Percentiles rank a stretch among this genome's conserved stretches.
Evolutionary conservation across 1,284 basidiomycete species (phyloP).

Genomic region (Irpex rosettiformis): DNA sequence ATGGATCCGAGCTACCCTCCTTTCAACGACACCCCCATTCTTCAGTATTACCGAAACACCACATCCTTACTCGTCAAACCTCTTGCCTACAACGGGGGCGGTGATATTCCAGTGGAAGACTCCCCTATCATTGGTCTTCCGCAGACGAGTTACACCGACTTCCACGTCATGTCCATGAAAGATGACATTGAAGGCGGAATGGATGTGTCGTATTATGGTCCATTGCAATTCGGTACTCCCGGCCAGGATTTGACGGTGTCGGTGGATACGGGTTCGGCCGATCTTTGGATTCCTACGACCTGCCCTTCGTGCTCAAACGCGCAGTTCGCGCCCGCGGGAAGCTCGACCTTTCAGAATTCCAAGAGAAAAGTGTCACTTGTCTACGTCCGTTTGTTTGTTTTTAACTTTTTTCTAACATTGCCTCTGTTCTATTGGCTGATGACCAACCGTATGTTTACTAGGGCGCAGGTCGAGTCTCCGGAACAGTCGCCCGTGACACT

Average conservation of each 20-base stretch:
- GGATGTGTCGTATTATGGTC: slow-evolving; percentile 53
- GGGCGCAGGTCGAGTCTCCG: slow-evolving; percentile 49
- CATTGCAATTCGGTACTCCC: slow-evolving; percentile 44
- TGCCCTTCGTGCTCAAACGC: slow-evolving; percentile 37
- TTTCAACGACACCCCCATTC: slow-evolving; percentile 24
- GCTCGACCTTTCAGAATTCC: slow-evolving; percentile 37
- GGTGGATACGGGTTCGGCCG: slow-evolving; percentile 60
- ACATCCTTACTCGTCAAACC: background rate
- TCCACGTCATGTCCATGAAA: slow-evolving; percentile 30
- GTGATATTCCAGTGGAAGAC: slow-evolving; percentile 1
- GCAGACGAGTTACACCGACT: slow-evolving; percentile 12
- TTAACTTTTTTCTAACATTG: slow-evolving; percentile 14
- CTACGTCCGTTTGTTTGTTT: slow-evolving; percentile 56
- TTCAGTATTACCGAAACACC: slow-evolving; percentile 6
- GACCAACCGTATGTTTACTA: slow-evolving; percentile 20
- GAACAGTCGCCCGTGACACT: slow-evolving; percentile 43
- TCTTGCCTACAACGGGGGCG: slow-evolving; percentile 8
- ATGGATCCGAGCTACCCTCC: slow-evolving; percentile 19
- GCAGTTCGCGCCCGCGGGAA: slow-evolving; percentile 36
- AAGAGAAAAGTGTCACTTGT: slow-evolving; percentile 40
- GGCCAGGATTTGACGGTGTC: slow-evolving; percentile 43
- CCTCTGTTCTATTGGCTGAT: slow-evolving; percentile 8
- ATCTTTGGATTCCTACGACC: slow-evolving; percentile 48
- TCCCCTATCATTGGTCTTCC: slow-evolving; percentile 18
- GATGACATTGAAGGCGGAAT: slow-evolving; percentile 35